phyloP scores from a whole-genome alignment of 768 basidiomycete species.

The Nidularia sp. region DNA sequence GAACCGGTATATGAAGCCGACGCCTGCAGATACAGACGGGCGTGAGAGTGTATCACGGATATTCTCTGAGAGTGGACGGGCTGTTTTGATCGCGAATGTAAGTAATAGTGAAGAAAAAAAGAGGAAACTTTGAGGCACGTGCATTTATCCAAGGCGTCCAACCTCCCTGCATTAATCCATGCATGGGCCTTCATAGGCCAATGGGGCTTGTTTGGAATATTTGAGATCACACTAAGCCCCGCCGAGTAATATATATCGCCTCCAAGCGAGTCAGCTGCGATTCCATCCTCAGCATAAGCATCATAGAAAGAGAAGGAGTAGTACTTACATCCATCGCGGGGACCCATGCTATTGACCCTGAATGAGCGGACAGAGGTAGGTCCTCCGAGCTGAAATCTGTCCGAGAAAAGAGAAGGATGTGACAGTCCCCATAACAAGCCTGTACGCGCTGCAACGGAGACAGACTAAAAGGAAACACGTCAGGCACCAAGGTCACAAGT shows the following conservation, averaged over 20 bases:
- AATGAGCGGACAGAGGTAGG: slow-evolving; percentile 83
- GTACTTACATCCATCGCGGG: slow-evolving; percentile 63
- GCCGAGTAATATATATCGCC: slow-evolving; percentile 80
- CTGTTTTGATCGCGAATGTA: slow-evolving; percentile 14
- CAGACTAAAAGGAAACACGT: slow-evolving; percentile 39
- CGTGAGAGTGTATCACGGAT: slow-evolving; percentile 34
- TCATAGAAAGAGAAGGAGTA: background rate
- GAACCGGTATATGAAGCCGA: slow-evolving; percentile 81
- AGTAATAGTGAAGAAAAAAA: slow-evolving; percentile 1
- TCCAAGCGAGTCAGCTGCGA: slow-evolving; percentile 75
- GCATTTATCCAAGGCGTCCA: slow-evolving; percentile 62
- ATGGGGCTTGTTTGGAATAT: slow-evolving; percentile 66
- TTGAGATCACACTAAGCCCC: slow-evolving; percentile 70
- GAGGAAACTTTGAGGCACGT: slow-evolving; percentile 13
- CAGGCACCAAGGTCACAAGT: background rate
- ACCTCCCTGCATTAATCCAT: slow-evolving; percentile 78
- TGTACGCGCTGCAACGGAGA: slow-evolving; percentile 68
- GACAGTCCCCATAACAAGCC: slow-evolving; percentile 68
- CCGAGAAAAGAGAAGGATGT: slow-evolving; percentile 58
- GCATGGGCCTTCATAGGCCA: slow-evolving; percentile 84
- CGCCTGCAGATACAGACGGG: slow-evolving; percentile 76
- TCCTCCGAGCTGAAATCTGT: slow-evolving; percentile 92
- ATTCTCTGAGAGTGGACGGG: slow-evolving; percentile 31
- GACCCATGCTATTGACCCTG: slow-evolving; percentile 71
- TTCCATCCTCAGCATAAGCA: background rate